These are phyloP conservation scores for Aspergillus viridinutans DNA, from an alignment of 2,329 filamentous ascomycete species.

Conservation along the genomic window DNA sequence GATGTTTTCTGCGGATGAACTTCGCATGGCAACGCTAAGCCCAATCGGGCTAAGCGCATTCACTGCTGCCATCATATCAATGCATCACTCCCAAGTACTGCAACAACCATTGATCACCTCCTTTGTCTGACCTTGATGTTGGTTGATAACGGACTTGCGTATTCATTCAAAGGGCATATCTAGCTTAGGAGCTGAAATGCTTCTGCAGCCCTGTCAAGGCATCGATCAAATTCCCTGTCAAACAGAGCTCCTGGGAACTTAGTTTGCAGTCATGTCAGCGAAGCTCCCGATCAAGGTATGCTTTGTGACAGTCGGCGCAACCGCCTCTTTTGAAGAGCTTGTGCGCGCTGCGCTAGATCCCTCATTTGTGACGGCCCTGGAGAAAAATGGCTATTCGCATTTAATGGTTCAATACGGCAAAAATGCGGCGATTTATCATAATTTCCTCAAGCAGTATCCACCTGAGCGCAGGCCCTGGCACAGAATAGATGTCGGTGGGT, in stretches of 20 bases:
- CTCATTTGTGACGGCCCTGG: conserved; percentile 60
- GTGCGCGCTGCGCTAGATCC: conserved; percentile 61
- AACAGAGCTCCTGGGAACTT: neutral
- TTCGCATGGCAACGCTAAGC: conserved; percentile 19
- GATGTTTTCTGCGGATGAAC: conserved; percentile 19
- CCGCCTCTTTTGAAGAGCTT: conserved; percentile 72
- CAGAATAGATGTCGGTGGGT: conserved; percentile 55
- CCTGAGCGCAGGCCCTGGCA: conserved; percentile 21
- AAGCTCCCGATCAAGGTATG: conserved; percentile 46
- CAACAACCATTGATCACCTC: neutral
- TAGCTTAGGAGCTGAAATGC: neutral
- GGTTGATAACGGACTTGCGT: neutral
- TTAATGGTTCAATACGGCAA: conserved; percentile 78
- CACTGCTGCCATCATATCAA: neutral
- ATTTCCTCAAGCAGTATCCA: conserved; percentile 24
- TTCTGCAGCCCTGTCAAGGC: neutral
- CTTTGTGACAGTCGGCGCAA: conserved; percentile 90
- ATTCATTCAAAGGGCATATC: neutral
- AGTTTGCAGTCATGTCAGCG: conserved; percentile 10
- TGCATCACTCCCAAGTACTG: neutral
- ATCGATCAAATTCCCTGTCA: neutral
- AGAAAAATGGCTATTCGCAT: conserved; percentile 60
- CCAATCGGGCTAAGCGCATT: conserved; percentile 7
- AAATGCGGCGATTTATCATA: conserved; percentile 54
- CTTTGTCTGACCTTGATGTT: neutral